Base-by-base conservation (phyloP, 495 filamentous ascomycete genomes). In the Oidiodendron maius region DNA sequence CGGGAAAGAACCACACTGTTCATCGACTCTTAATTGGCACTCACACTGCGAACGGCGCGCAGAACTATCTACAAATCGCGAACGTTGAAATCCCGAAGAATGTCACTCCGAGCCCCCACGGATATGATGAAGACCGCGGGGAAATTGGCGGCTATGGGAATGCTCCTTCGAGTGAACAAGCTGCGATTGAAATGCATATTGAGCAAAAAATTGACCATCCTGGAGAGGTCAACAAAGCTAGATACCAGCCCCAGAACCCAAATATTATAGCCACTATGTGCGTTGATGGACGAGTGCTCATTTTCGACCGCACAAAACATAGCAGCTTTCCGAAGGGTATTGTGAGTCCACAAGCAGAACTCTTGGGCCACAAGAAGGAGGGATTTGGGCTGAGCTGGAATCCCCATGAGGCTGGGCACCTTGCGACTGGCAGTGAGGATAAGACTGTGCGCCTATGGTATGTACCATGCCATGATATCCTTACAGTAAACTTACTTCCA, bases 221-320 rank as follows among this genome's bases (percentile, higher is more conserved):
- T 18, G 87, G 87, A 25, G 94, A 99, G 63, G 89, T 99, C 59
- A 99, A 99, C 73, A 99, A 97, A 66, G 94, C 94, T 1, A 81
- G 94, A 49, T 96, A 97, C 64, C 89, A 94, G 66, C 94, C 93
- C 12, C 91, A 97, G 64, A 99, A 99, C 55, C 93, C 93, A 6
- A 87, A 99, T 57, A 80, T 99, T 44, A 96, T 99, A 55, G 94
- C 93, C 15, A 95, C 94, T 1, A 85, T 96, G 75, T 87, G 87
- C 22, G 80, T 84, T 10, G 89, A 96, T 64, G 86, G 86, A 34
- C 82, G 79, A 53, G 85, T 95, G 22, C 77, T 96, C 68, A 82
- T 99, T 51, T 99, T 90, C 68, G 94, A 99, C 68, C 81, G 89
- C 50, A 94, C 94, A 41, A 97, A 96, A 74, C 94, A 97, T 59